phyloP scores from a whole-genome alignment of 352 stramenopile genomes.

The Phytophthora palmivora region DNA sequence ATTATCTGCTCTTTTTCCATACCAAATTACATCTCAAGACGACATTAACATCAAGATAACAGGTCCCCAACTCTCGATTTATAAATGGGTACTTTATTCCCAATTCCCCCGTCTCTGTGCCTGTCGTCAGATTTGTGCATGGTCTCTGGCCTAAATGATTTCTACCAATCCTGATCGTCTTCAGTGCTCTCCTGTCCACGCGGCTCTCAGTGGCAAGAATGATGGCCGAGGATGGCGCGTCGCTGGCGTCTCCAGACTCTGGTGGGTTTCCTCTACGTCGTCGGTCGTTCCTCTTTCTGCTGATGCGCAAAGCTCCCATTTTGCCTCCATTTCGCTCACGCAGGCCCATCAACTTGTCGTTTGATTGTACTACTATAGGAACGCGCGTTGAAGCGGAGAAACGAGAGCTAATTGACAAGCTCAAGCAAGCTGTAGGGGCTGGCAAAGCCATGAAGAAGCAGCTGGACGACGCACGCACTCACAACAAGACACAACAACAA shows the following conservation, averaged over 20 bases:
- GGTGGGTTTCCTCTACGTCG: slow-evolving; percentile 23
- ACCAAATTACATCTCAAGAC: no score
- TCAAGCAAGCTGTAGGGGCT: slow-evolving; percentile 74
- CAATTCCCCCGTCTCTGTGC: no score
- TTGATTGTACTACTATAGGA: slow-evolving; percentile 17
- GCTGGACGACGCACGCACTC: slow-evolving; percentile 64
- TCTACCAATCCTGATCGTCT: slow-evolving; percentile 28
- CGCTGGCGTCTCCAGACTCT: slow-evolving; percentile 4
- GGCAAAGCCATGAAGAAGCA: slow-evolving; percentile 79
- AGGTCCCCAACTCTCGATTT: no score
- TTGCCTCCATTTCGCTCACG: slow-evolving; percentile 21
- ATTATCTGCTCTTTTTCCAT: no score
- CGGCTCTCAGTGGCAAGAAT: slow-evolving; percentile 33
- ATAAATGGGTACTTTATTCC: no score
- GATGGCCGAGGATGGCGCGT: slow-evolving; percentile 28
- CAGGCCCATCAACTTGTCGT: slow-evolving; percentile 20
- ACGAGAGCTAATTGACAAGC: slow-evolving; percentile 78
- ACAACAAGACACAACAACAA: slow-evolving; percentile 43
- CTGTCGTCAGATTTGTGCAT: neutral
- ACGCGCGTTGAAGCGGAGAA: slow-evolving; percentile 68
- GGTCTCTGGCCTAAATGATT: slow-evolving; percentile 6
- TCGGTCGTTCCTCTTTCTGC: slow-evolving; percentile 19
- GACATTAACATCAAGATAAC: no score
- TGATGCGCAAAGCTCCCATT: slow-evolving; percentile 16
- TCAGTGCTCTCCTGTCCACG: slow-evolving; percentile 25